Percentiles rank a stretch among this genome's conserved stretches.
These are phyloP conservation scores for Rhynchosporium agropyri DNA, from an alignment of 2,329 filamentous ascomycete species.

Conservation along the genomic window DNA sequence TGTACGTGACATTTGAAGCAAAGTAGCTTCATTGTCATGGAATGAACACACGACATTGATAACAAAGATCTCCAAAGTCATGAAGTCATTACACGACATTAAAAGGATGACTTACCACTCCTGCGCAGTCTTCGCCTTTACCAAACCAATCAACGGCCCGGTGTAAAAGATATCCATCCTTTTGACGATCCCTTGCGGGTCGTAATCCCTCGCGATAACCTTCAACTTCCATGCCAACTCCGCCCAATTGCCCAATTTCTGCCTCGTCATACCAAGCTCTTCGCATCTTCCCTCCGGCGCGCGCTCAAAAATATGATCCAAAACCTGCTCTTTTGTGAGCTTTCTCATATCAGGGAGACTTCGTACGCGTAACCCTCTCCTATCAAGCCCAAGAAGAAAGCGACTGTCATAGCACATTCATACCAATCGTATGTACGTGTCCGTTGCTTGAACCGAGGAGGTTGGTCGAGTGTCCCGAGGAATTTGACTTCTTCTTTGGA, in stretches of 20 bases:
- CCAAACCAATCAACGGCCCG: slow-evolving; percentile 36
- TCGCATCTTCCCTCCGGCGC: slow-evolving; percentile 34
- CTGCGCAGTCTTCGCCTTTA: slow-evolving; percentile 30
- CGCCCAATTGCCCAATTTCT: slow-evolving; percentile 43
- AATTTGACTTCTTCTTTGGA: slow-evolving; percentile 47
- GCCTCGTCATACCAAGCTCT: slow-evolving; percentile 42
- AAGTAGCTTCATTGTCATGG: neutral
- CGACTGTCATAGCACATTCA: slow-evolving; percentile 43
- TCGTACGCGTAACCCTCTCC: slow-evolving; percentile 45
- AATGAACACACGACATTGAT: too few species aligned
- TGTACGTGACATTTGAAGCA: neutral
- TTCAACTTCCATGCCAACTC: slow-evolving; percentile 45
- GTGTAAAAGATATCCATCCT: slow-evolving; percentile 49
- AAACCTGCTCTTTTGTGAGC: slow-evolving; percentile 28
- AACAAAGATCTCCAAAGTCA: too few species aligned
- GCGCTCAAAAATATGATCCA: slow-evolving; percentile 34
- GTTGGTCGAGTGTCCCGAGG: slow-evolving; percentile 51
- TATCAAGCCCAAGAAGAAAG: slow-evolving; percentile 45
- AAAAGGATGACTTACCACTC: slow-evolving; percentile 36
- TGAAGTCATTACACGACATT: too few species aligned
- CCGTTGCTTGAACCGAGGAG: slow-evolving; percentile 49
- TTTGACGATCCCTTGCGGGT: slow-evolving; percentile 45
- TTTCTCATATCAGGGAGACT: slow-evolving; percentile 44
- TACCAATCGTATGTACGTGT: slow-evolving; percentile 42
- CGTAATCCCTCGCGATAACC: slow-evolving; percentile 47